These are phyloP conservation scores for Aspergillus pseudoviridinutans DNA, from an alignment of 2,329 filamentous ascomycete genomes.

Conservation along the genomic window DNA sequence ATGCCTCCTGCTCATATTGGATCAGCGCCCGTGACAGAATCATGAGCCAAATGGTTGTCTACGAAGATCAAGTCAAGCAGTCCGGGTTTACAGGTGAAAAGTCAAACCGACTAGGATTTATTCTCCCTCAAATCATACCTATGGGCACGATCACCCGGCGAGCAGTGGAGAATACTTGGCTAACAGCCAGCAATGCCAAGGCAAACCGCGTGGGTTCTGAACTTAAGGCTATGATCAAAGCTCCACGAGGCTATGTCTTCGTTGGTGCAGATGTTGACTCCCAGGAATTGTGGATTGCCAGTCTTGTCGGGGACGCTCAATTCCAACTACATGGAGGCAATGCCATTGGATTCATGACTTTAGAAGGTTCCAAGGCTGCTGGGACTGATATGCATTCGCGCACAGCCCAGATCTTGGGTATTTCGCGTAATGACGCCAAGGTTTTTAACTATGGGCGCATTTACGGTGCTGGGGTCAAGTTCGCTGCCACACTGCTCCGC, in stretches of 20 bases:
- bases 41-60: constrained; percentile 91
- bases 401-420: constrained; percentile 86
- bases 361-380: constrained; percentile 90
- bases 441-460: constrained; percentile 99
- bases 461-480: constrained; percentile 94
- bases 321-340: constrained; percentile 96
- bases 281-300: constrained; percentile 97
- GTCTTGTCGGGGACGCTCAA: constrained; percentile 86
- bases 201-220: constrained; percentile 93
- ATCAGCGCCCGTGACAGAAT: constrained; percentile 93
- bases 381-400: constrained; percentile 93
- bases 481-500: constrained; percentile 80
- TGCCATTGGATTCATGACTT: constrained; percentile 97
- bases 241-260: constrained; percentile 85
- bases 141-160: constrained; percentile 97
- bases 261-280: constrained; percentile 97
- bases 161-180: constrained; percentile 96
- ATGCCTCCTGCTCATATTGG: constrained; percentile 98
- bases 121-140: constrained; percentile 90
- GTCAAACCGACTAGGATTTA: constrained; percentile 63
- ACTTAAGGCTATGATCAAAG: constrained; percentile 92
- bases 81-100: constrained; percentile 13
- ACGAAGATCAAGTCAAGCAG: constrained; percentile 58
- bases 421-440: constrained; percentile 92
- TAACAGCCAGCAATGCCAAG: constrained; percentile 96